Evolutionary conservation across 176 grass and related monocot species (phyloP).

Genomic region (Ensete ventricosum): DNA sequence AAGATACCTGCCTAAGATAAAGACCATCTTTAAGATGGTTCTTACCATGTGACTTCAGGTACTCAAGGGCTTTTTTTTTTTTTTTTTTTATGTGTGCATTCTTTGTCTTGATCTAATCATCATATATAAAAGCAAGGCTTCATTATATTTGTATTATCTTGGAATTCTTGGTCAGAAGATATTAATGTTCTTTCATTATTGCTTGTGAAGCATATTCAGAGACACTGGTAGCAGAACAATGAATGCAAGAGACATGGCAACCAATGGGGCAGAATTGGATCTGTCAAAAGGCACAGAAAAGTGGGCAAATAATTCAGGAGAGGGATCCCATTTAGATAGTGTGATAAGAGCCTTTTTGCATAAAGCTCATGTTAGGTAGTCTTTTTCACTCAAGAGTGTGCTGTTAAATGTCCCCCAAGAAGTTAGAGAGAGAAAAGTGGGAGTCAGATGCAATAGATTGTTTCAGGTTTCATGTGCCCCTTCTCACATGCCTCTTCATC

Average conservation of each 20-base stretch:
- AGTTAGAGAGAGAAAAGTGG: not conserved
- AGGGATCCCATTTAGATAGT: not conserved
- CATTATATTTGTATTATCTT: not conserved
- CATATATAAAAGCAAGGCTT: too few species aligned
- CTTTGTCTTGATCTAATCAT: too few species aligned
- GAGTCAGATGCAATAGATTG: not conserved
- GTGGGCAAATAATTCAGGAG: not conserved
- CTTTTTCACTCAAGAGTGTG: not conserved
- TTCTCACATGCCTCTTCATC: too few species aligned
- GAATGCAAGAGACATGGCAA: not conserved
- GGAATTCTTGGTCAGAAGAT: too few species aligned
- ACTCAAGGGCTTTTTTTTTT: too few species aligned
- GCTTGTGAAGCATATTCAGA: too few species aligned
- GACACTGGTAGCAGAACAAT: not conserved
- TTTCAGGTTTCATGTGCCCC: too few species aligned
- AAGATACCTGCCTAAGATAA: slow-evolving; percentile 5
- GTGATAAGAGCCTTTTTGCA: not conserved
- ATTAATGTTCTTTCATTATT: too few species aligned
- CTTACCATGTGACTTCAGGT: too few species aligned
- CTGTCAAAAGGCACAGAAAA: not conserved
- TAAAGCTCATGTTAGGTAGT: not conserved
- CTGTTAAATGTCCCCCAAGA: not conserved
- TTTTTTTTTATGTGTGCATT: too few species aligned
- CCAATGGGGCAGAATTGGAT: not conserved
- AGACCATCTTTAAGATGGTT: not conserved